Evolutionary conservation across 106 monocot species (phyloP).

Genomic region (Dendrobium huoshanense): DNA sequence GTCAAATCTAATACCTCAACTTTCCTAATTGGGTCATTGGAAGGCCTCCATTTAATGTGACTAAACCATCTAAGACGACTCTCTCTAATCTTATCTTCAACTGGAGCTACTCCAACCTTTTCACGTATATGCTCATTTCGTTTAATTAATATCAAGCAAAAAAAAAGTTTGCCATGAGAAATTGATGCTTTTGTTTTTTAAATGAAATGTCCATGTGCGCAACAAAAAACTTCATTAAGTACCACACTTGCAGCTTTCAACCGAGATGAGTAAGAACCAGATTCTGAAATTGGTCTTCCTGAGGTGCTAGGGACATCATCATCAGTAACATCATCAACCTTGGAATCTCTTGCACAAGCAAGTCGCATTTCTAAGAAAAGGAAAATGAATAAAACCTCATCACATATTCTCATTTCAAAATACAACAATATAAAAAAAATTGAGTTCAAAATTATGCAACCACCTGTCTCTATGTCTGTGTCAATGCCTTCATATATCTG

Average conservation of each 20-base stretch:
- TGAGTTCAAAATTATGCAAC: not conserved
- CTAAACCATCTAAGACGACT: too few relatives aligned
- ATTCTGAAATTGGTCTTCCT: slow-evolving; percentile 63
- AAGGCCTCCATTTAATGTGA: too few relatives aligned
- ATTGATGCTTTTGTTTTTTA: not conserved
- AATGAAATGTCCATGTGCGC: not conserved
- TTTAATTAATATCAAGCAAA: not conserved
- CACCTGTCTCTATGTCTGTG: slow-evolving; percentile 97
- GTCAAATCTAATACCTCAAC: too few relatives aligned
- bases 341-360: slow-evolving; percentile 60
- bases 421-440: not conserved
- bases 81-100: too few relatives aligned
- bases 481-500: slow-evolving; percentile 98
- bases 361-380: slow-evolving; percentile 64
- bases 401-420: not conserved
- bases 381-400: not conserved
- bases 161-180: not conserved
- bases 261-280: slow-evolving; percentile 15
- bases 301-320: slow-evolving; percentile 80
- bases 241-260: slow-evolving; percentile 26
- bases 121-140: too few relatives aligned
- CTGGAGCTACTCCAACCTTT: too few relatives aligned
- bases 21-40: too few relatives aligned
- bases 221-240: slow-evolving; percentile 3
- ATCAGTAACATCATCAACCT: slow-evolving; percentile 21